phyloP scores from a whole-genome alignment of 78 protist genomes.

The Isochrysis galbana region DNA sequence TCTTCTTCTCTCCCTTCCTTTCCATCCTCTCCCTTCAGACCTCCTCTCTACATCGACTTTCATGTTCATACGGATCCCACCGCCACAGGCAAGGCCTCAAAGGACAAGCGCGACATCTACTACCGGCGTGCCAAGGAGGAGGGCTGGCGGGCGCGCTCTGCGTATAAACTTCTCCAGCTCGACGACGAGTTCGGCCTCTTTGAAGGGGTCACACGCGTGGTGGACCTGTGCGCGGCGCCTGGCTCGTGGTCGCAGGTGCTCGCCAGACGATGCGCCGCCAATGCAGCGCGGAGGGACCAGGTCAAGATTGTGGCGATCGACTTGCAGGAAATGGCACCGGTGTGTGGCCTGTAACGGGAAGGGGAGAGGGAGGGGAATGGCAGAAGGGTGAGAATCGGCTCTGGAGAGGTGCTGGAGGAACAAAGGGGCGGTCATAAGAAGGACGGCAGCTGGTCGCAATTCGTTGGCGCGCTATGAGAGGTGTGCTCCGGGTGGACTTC shows the following conservation, averaged over 20 bases:
- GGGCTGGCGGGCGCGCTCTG: slow-evolving; percentile 92
- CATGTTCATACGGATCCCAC: no score
- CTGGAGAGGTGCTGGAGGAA: no score
- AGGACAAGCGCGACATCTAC: slow-evolving; percentile 90
- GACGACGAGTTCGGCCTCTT: slow-evolving; percentile 90
- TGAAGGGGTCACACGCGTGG: slow-evolving; percentile 85
- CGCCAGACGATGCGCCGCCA: no score
- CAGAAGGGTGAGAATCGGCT: no score
- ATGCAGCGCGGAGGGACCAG: no score
- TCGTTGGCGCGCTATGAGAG: no score
- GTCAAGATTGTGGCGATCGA: slow-evolving; percentile 96
- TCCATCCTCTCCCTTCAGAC: background rate
- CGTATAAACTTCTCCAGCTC: slow-evolving; percentile 97
- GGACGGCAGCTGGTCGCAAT: no score
- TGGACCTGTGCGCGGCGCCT: slow-evolving; percentile 99
- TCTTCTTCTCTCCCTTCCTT: background rate
- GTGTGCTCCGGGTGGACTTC: no score
- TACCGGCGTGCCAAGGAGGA: slow-evolving; percentile 98
- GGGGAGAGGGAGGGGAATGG: no score
- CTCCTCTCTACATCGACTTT: background rate
- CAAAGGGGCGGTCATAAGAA: no score
- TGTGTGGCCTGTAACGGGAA: no score
- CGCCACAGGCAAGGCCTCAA: slow-evolving; percentile 12
- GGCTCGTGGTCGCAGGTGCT: no score
- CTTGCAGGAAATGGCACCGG: slow-evolving; percentile 98